Evolutionary conservation across 768 basidiomycete species (phyloP), one percentile per base, ranked within the genome.

Genomic region (Postia placenta): DNA sequence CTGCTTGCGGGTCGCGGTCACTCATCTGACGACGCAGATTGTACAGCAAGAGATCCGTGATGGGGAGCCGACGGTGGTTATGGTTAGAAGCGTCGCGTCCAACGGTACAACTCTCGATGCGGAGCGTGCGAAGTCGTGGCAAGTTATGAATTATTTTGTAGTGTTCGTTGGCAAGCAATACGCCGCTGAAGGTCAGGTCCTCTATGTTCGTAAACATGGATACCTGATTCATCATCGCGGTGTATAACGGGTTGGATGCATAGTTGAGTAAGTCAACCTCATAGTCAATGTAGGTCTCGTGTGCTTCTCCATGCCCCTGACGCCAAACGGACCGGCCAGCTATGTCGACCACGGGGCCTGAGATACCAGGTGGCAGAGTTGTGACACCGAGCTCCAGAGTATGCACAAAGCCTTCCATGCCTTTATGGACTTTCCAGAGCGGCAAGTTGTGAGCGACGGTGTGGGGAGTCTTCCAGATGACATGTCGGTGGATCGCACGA

Each of bases 41-140:
- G 45, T 67, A 37, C 44, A 77, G 58, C 15, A 67, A 69, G 24
- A 77, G 69, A 17, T 72, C 65, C 1, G 66, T 73, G 50, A 77
- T 69, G 11, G 73, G 71, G 14, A 75, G 67, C 17, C 59, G 55
- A 7, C 30, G 30, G 15, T 33, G 30, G n/a, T 63, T 55, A 39
- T 63, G 60, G 45, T 60, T 54, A 27, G 56, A 53, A 9, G 47
- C 38, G 23, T 56, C 55, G 4, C 51, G 17, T 25, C 27, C 42
- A 42, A 64, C 49, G 9, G 60, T 58, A 45, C 74, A 76, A 41
- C 70, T 66, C 42, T 74, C 72, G 48, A 76, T 62, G 23, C 62
- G 60, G n/a, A 76, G 65, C 7, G 55, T 62, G 25, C 67, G 62
- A 17, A 76, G 67, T 2, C 45, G 45, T 1, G 71, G 69, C 11